Evolutionary conservation across 108 stramenopile genomes (phyloP), one percentile per base, ranked within the genome.

Genomic region (Nitzschia palea): DNA sequence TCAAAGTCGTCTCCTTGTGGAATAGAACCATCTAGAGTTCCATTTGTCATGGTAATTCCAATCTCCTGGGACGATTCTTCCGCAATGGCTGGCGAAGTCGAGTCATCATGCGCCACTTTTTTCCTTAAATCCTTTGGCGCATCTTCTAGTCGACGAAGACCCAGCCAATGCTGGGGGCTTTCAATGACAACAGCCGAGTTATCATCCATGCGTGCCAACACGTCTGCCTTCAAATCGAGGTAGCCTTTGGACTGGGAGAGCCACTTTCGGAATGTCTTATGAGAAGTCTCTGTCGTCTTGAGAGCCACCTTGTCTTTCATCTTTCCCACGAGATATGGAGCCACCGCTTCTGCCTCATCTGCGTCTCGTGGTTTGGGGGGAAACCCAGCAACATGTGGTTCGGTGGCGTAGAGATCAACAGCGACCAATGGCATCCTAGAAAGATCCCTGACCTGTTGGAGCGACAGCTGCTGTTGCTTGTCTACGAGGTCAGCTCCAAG

Each of bases 401-500:
- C 62, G 45, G 55, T 72, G 0, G 76, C 86, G 70, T 87, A 87
- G 59, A 94, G 62, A 79, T 94, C 93, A 34, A 90, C 56, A 6
- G 82, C 86, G n/a, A 86, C 86, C 34, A 94, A 53, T 1, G 93
- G 89, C 62, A 87, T 62, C 2, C 70, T 57, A 5, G 85, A 63
- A 15, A 83, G 59, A 65, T 74, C 77, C 54, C 74, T 57, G 8
- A 82, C 86, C 60, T 73, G 62, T 63, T 83, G 84, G 3, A 71
- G 57, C 48, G 67, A 81, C 17, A 90, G 48, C 18, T 66, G 68
- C 32, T 75, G 74, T 29, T 76, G 77, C 65, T 87, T 90, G 63
- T 94, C 93, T 9, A 86, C 62, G 17, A 90, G 53, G 66, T 90
- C 93, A 0, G 87, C 89, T 25, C 81, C 89, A 20, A 88, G 47